Evolutionary conservation across 75 land plant genomes (phyloP).

Genomic region (Selaginella tamariscina): DNA sequence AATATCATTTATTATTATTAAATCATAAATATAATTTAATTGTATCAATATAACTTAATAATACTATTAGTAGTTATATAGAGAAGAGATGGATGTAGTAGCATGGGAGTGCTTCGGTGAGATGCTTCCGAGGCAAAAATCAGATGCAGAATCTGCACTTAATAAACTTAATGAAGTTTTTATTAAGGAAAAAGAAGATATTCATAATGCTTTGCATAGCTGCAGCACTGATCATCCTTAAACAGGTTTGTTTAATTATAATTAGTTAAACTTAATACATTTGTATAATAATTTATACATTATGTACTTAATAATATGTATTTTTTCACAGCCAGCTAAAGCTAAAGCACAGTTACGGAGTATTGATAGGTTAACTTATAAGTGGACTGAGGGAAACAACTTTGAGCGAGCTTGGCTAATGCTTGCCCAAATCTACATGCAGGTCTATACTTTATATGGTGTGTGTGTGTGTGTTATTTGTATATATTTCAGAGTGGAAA

Average conservation of each 20-base stretch:
- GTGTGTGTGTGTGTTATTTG: background rate
- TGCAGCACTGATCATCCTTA: slow-evolving; percentile 18
- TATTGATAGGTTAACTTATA: slow-evolving; percentile 24
- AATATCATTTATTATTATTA: background rate
- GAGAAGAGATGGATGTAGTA: background rate
- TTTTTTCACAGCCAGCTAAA: too few relatives aligned
- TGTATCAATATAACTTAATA: background rate
- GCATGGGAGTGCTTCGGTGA: slow-evolving; percentile 21
- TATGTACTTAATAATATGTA: too few relatives aligned
- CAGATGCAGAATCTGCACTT: slow-evolving; percentile 17
- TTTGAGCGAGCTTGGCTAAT: slow-evolving; percentile 33
- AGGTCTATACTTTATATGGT: slow-evolving; percentile 15
- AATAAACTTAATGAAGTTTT: slow-evolving; percentile 8
- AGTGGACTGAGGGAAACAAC: slow-evolving; percentile 24
- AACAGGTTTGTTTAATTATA: too few relatives aligned
- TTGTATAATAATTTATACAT: too few relatives aligned
- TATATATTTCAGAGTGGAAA: slow-evolving; percentile 19
- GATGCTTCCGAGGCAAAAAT: slow-evolving; percentile 20
- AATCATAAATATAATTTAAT: background rate
- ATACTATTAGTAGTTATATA: background rate
- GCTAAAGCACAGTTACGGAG: slow-evolving; percentile 22
- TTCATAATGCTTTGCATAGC: slow-evolving; percentile 18
- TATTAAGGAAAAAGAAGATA: slow-evolving; percentile 15
- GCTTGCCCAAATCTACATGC: slow-evolving; percentile 25
- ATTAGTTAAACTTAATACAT: too few relatives aligned